Base-by-base conservation (phyloP, 2,329 filamentous ascomycete species). In the Akanthomyces lecanii region DNA sequence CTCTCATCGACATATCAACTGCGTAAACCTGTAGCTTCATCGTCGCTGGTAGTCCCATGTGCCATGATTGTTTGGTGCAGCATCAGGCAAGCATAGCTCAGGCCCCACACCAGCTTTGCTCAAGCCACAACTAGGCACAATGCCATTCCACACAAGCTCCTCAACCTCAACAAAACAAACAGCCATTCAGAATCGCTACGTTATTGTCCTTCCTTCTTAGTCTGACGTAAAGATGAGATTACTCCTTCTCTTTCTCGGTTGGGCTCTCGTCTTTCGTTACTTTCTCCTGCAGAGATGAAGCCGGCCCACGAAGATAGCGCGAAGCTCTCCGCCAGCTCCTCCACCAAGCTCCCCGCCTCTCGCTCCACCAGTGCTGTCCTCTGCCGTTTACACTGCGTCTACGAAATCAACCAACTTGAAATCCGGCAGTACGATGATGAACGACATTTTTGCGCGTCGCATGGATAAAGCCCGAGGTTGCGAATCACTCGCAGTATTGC, bases 191-290 rank as follows among this genome's bases (percentile, higher is more conserved):
- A 45, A 14, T 28, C 33, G 8, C 33, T 11, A 36, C 33, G 21
- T 14, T 28, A 7, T 16, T 25, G 45, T 1, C 5, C 18, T 21
- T 1, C 4, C 23, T 28, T 7, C 18, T 48, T 3, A 18, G 5
- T 3, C 21, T 30, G 6, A 21, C 18, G 4, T 42, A 18, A 8
- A n/a, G 23, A 59, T 59, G 56, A 59, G 47, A 30, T 7, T 50
- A 1, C 10, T 61, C 23, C 28, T 61, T 11, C 33, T 50, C 10
- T 52, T 61, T 45, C n/a, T 44, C 4, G 21, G 58, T 21, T 53
- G 48, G 58, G 58, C 48, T 4, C 48, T 61, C 6, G 38, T 61
- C 16, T 61, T 61, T n/a, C 48, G 50, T 11, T 53, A 53, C 18
- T 61, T 61, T 38, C 58, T 61, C 23, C n/a, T 61, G 5, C 28